Base-by-base conservation (phyloP, 2,329 filamentous ascomycete genomes). In the Boeremia exigua region DNA sequence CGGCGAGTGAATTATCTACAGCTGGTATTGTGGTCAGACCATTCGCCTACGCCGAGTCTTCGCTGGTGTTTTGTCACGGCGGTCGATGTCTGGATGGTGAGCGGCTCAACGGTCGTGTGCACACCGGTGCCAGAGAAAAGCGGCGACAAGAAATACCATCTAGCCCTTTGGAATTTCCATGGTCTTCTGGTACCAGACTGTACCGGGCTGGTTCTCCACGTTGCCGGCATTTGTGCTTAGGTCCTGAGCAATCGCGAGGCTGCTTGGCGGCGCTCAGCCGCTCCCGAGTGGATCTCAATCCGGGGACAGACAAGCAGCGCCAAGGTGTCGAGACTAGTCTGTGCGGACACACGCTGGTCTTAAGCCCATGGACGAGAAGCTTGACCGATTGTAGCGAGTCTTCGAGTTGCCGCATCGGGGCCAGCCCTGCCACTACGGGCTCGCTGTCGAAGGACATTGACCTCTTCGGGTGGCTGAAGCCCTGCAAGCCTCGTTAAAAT, bases 211-310 rank as follows among this genome's bases (percentile, higher is more conserved):
- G 9, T 10, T 36, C 28, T 46, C 29, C 46, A 55, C 23, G 34
- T 34, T 47, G 4, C 37, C 32, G 40, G 37, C 48, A 58, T 14
- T 19, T 34, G 3, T 28, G 15, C 15, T 28, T n/a, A 32, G 37
- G 29, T 32, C 46, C 44, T 15, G 48, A 46, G 29, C 47, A 30
- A 46, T 33, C 44, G 45, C 38, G 33, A 46, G 30, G 43, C 2
- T 42, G 57, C 47, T 52, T 38, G 47, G 49, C 50, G 37, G 33
- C 34, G 38, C 44, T 57, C 58, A 52, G 54, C 61, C 57, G 52
- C 50, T 59, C 44, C 48, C 44, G 42, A 43, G 39, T 55, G 40
- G 51, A 27, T 15, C 10, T 28, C 40, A 19, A 50, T 45, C 28
- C 42, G 27, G 46, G 46, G 19, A 43, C 46, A 44, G 25, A 56